Conservation (phyloP, 306 rosid species). For the Parietaria judaica region DNA sequence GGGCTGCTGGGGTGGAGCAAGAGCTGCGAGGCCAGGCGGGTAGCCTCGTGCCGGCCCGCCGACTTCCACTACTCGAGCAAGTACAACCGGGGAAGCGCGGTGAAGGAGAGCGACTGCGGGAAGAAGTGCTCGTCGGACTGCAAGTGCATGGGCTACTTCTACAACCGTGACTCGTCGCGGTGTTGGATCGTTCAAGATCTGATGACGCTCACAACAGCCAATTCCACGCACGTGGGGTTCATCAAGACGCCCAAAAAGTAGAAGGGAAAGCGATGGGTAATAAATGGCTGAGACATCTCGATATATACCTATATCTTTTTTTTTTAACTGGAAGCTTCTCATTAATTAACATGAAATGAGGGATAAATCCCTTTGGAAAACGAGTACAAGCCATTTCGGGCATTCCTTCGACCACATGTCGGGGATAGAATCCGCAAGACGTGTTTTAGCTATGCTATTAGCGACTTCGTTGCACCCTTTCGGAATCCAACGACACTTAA, state of each 20-base stretch:
- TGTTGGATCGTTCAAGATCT: conserved; percentile 10
- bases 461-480: too few relatives aligned
- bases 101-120: background rate
- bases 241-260: conserved; percentile 2
- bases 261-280: background rate
- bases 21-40: conserved; percentile 20
- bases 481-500: too few relatives aligned
- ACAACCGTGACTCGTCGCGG: background rate
- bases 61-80: background rate
- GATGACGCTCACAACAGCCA: background rate
- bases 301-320: too few relatives aligned
- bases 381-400: too few relatives aligned
- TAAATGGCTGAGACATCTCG: too few relatives aligned
- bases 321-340: too few relatives aligned
- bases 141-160: conserved; percentile 2
- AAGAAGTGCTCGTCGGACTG: conserved; percentile 7
- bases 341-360: too few relatives aligned
- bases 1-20: conserved; percentile 54
- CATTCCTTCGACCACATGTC: too few relatives aligned
- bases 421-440: too few relatives aligned
- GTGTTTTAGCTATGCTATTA: too few relatives aligned
- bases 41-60: background rate
- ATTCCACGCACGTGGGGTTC: background rate
- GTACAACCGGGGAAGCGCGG: background rate
- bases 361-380: too few relatives aligned